Conservation (phyloP, 164 flowering plant genomes). For the Magnolia officinalis region DNA sequence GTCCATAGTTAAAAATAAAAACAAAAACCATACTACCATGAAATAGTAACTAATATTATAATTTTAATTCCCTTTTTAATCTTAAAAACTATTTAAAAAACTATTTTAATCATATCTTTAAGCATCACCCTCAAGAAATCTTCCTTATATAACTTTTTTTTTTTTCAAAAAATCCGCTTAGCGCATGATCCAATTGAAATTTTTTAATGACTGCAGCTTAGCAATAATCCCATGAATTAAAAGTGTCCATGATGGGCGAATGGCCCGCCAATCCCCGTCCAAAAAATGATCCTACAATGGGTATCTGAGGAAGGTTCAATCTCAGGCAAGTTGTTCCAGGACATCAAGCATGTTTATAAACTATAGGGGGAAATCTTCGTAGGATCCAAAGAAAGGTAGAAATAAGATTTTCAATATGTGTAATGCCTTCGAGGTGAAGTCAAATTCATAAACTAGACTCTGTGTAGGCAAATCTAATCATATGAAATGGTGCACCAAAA, state of each 20-base stretch:
- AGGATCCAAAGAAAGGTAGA: not conserved
- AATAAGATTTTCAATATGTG: not conserved
- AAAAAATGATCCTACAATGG: not conserved
- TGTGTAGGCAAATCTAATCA: not conserved
- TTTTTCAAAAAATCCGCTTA: too few relatives aligned
- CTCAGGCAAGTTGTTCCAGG: not conserved
- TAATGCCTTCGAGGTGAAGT: conserved; percentile 2
- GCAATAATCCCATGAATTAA: not conserved
- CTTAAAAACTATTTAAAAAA: too few relatives aligned
- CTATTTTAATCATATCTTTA: too few relatives aligned
- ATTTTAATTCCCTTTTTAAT: too few relatives aligned
- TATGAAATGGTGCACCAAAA: not conserved
- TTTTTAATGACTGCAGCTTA: not conserved
- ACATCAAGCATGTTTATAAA: not conserved
- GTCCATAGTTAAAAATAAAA: too few relatives aligned
- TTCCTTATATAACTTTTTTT: too few relatives aligned
- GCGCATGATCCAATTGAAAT: too few relatives aligned
- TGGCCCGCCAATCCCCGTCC: not conserved
- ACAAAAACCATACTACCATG: too few relatives aligned
- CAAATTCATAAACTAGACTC: not conserved
- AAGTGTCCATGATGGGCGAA: not conserved
- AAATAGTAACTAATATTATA: too few relatives aligned
- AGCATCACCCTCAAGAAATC: too few relatives aligned
- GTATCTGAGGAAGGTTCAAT: not conserved
- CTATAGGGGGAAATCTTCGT: not conserved